Evolutionary conservation across 768 basidiomycete genomes (phyloP).

Genomic region (Phanerochaete carnosa): DNA sequence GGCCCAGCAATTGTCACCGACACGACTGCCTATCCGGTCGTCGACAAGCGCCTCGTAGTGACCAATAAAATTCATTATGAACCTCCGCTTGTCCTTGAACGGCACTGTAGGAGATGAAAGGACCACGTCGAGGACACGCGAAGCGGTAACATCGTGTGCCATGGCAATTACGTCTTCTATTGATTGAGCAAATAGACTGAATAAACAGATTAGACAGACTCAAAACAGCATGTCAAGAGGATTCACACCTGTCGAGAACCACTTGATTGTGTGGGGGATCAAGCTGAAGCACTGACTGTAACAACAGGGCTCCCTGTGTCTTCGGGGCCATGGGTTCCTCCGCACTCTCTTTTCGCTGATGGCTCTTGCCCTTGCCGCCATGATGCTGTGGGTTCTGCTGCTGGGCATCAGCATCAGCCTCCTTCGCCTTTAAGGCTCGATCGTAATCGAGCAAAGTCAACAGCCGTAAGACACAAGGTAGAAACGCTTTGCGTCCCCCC

Average conservation of each 20-base stretch:
- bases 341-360: background rate
- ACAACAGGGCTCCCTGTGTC: constrained; percentile 79
- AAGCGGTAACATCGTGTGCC: constrained; percentile 65
- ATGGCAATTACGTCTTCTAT: constrained; percentile 56
- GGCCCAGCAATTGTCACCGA: constrained; percentile 89
- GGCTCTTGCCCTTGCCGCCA: constrained; percentile 10
- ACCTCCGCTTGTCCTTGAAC: constrained; percentile 59
- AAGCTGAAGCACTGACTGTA: constrained; percentile 80
- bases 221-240: background rate
- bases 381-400: constrained; percentile 4
- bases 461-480: constrained; percentile 66
- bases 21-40: constrained; percentile 86
- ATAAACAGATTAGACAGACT: background rate
- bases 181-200: constrained; percentile 55
- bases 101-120: constrained; percentile 67
- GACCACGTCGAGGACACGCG: constrained; percentile 76
- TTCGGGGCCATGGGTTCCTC: constrained; percentile 54
- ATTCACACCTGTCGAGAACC: constrained; percentile 71
- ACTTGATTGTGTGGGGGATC: constrained; percentile 61
- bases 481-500: constrained; percentile 45
- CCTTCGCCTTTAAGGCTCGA: constrained; percentile 4
- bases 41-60: constrained; percentile 80
- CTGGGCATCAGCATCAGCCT: background rate
- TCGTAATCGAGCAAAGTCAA: constrained; percentile 44
- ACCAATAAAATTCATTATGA: constrained; percentile 74